Evolutionary conservation across 352 stramenopile genomes (phyloP).

Genomic region (Phytophthora citrophthora): DNA sequence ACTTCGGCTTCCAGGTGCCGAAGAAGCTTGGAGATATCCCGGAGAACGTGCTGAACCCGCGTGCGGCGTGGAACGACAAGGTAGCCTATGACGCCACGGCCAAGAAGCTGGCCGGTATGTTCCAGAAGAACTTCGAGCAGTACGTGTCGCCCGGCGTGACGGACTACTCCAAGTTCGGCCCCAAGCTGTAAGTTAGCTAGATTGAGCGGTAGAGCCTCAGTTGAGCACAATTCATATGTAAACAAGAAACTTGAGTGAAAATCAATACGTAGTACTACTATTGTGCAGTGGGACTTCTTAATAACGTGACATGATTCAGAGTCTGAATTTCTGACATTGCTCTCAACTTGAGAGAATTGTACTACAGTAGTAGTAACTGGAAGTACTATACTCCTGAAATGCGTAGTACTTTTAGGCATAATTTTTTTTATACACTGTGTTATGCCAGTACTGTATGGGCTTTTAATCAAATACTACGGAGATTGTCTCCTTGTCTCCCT

Average conservation of each 20-base stretch:
- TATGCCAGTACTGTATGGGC: too few relatives aligned
- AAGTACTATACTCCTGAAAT: too few relatives aligned
- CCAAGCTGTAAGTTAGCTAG: slow-evolving; percentile 69
- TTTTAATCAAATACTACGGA: slow-evolving; percentile 1
- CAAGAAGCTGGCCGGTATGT: slow-evolving; percentile 96
- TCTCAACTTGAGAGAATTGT: too few relatives aligned
- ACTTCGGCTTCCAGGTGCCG: slow-evolving; percentile 96
- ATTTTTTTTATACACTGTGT: too few relatives aligned
- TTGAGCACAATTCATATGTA: slow-evolving; percentile 28
- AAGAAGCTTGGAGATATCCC: slow-evolving; percentile 89
- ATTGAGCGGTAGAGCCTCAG: slow-evolving; percentile 6
- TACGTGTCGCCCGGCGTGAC: slow-evolving; percentile 94
- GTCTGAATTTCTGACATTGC: too few relatives aligned
- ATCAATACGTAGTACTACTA: too few relatives aligned
- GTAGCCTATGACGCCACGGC: slow-evolving; percentile 92
- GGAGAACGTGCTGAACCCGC: slow-evolving; percentile 90
- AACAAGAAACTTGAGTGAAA: slow-evolving; percentile 24
- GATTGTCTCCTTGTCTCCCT: not conserved
- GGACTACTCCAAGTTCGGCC: slow-evolving; percentile 97
- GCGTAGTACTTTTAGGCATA: too few relatives aligned
- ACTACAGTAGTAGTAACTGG: too few relatives aligned
- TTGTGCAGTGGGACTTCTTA: too few relatives aligned
- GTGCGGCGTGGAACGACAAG: slow-evolving; percentile 94
- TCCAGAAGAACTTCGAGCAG: slow-evolving; percentile 97
- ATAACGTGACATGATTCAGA: too few relatives aligned